These are phyloP conservation scores for Geotrichum histeridarum DNA, from an alignment of 1,139 yeast species.

Conservation along the genomic window DNA sequence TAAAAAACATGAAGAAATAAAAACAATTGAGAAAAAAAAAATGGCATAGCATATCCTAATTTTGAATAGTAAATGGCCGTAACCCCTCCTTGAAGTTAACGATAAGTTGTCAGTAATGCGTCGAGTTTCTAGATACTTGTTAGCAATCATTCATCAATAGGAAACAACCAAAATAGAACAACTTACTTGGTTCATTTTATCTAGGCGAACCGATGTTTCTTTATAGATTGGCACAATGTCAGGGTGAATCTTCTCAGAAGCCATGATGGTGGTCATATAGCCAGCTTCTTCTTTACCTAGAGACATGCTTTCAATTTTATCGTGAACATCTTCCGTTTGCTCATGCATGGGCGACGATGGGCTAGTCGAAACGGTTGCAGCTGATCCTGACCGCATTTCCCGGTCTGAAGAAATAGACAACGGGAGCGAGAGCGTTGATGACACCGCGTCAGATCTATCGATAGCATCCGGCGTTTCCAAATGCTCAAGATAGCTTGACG, in stretches of 20 bases:
- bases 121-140: constrained; percentile 8
- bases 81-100: background rate
- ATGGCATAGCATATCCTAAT: background rate
- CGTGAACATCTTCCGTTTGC: background rate
- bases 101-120: constrained; percentile 11
- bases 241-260: constrained; percentile 28
- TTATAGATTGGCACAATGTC: constrained; percentile 33
- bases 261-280: background rate
- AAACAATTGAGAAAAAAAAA: no score
- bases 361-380: constrained; percentile 5
- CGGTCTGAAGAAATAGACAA: constrained; percentile 1
- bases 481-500: background rate
- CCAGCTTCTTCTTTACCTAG: background rate
- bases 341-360: constrained; percentile 5
- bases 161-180: background rate
- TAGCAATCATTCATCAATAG: background rate
- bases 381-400: constrained; percentile 4
- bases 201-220: constrained; percentile 32
- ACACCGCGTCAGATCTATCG: background rate
- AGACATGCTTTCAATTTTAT: background rate
- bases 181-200: constrained; percentile 22
- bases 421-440: background rate
- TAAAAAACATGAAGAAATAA: no score
- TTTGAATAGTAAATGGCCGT: background rate
- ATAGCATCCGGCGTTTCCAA: background rate